Evolutionary conservation across 2,329 filamentous ascomycete genomes (phyloP), one percentile per base, ranked within the genome.

Genomic region (Aureobasidium subglaciale): DNA sequence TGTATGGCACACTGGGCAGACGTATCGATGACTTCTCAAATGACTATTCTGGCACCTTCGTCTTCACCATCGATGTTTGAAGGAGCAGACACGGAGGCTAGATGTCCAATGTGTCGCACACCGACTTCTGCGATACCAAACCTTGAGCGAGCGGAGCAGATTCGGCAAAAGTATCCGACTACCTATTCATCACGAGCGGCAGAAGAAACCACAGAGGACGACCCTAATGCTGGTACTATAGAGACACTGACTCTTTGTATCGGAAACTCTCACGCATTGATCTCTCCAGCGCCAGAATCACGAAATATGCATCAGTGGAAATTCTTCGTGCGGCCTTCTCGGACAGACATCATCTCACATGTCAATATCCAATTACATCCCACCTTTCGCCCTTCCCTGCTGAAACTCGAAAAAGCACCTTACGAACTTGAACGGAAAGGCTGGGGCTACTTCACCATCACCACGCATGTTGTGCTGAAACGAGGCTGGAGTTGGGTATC

Each of bases 1-100:
- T 77, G 75, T 63, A 74, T 77, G 72, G 68, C 71, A 1, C 70
- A 71, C 32, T 77, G 74, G 74, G 72, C 73, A 2, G 71, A 74
- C 22, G 65, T 70, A 1, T 74, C 71, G 1, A 62, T 71, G 4
- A 64, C 65, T 2, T 63, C 66, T 8, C 68, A 70, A 20, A 70
- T 75, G 61, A 67, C 68, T 5, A 68, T 73, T 35, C 66, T 70
- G 24, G 63, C 32, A 2, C 53, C 53, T 20, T 43, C 40, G 2
- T 27, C 18, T n/a, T 35, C 20, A 2, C 30, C 30, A 10, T 18
- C 13, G 11, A 43, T 55, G 9, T 55, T 45, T 13, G 15, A n/a
- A 2, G 53, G 40, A 8, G 50, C 40, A 3, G 50, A 55, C 4
- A 45, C 50, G 27, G 50, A 55, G 22, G 40, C 50, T 1, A 43